Base-by-base conservation (phyloP, 129 eudicot species). In the Arctium minus region DNA sequence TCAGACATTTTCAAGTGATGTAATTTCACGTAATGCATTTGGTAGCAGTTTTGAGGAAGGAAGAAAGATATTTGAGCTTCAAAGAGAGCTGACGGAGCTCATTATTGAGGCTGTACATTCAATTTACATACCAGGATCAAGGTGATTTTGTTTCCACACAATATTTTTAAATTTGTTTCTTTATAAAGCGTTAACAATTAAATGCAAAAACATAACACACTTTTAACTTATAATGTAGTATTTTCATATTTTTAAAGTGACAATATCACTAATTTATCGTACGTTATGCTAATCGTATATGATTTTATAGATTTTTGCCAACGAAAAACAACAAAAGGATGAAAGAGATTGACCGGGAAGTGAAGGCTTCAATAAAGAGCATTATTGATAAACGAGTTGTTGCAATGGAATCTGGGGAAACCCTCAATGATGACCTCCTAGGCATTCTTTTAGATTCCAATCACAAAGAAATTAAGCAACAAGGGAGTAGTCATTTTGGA, bases 41-140 rank as follows among this genome's bases (percentile, higher is more conserved):
- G 85, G 85, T 42, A 85, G 88, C 33, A 85, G 85, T 65, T 85
- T 69, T 56, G 79, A 80, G 64, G 88, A 85, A 70, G 88, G 88
- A 31, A 75, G 82, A 76, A 75, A 81, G 82, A 80, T 85, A 48
- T 85, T 85, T 80, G 85, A 70, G 72, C 85, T 85, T 80, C 85
- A 80, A 53, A 72, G 48, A 76, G 88, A 85, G 75, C 81, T 35
- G 68, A 67, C 74, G 38, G 56, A 70, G 33, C 65, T 85, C 2
- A n/a, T 80, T 12, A 76, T 75, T 9, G 62, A 75, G 42, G 79
- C 74, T 31, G 13, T 7, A 11, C 44, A 60, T 6, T 85, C 79
- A 3, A 11, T 80, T 60, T 85, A 85, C 81, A 75, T 85, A 75
- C 88, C 85, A 31, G 88, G 88, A 75, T 80, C 78, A 31, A 75